Evolutionary conservation across 2,329 filamentous ascomycete genomes (phyloP), one percentile per base, ranked within the genome.

Genomic region (Penicillium griseofulvum): DNA sequence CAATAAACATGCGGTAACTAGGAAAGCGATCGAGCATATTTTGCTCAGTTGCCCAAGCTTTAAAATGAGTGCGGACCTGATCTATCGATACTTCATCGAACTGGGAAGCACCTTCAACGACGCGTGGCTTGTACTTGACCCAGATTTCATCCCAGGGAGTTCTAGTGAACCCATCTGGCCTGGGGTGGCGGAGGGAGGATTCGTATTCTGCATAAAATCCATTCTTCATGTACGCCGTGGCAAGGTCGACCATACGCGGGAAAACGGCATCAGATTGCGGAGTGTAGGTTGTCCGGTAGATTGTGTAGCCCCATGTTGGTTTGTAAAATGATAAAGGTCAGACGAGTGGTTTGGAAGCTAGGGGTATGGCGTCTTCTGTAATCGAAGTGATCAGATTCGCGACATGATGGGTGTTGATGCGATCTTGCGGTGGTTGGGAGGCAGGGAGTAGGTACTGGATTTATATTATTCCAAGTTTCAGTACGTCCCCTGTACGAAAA

Each of bases 101-200:
- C 46, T 44, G 52, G 39, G 52, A 29, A 44, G 44, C 52, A 49
- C 49, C 46, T 37, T 54, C 38, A 28, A 54, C 39, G 22, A 54
- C 39, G 4, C 52, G 46, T 49, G 45, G 46, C 28, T 54, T 7
- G 52, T 54, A 45, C n/a, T 34, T 37, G 33, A 24, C 11, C 52
- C 52, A 54, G 8, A 54, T 43, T 54, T 54, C 46, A 49, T 54
- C 39, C 11, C n/a, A 54, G 39, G 36, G 22, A 24, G 39, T 24
- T 11, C 19, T 45, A 12, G 39, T 34, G 26, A 38, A 33, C 33
- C 49, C 22, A 49, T 54, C 37, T 43, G 29, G 38, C 19, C 22
- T 37, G 11, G 46, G 19, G 9, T 16, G 39, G 5, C 39, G 14
- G n/a, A 29, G 52, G 33, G 9, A 29, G 31, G 31, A 39, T 49